A percentile compares a stretch with the other conserved stretches of the same genome.
phyloP scores from a whole-genome alignment of 2,329 filamentous ascomycete species.

The Colletotrichum tofieldiae region DNA sequence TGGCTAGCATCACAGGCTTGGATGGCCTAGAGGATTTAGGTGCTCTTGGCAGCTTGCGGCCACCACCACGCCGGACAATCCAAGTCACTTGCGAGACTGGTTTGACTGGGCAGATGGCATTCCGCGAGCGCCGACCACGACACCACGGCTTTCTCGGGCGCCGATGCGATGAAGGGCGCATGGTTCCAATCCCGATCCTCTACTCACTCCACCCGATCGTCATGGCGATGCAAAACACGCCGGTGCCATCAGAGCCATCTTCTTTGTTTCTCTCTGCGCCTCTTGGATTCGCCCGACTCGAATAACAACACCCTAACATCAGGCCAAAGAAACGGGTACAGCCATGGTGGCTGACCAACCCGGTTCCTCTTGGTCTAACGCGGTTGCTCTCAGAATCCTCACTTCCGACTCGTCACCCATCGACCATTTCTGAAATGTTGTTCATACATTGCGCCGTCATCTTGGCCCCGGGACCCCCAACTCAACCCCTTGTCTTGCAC shows the following conservation, averaged over 20 bases:
- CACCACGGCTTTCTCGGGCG: background rate
- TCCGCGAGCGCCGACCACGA: background rate
- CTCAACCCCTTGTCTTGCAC: background rate
- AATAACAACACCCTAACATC: too few species aligned
- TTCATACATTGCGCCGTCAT: background rate
- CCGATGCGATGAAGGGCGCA: background rate
- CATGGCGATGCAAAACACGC: background rate
- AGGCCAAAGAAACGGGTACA: background rate
- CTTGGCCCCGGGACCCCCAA: background rate
- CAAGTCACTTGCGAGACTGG: background rate
- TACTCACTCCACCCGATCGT: conserved; percentile 1
- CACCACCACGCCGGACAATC: background rate
- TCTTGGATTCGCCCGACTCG: background rate
- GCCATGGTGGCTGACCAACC: background rate
- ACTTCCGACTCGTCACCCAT: background rate
- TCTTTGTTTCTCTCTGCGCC: background rate
- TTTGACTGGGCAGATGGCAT: background rate
- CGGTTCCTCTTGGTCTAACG: background rate
- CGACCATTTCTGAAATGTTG: background rate
- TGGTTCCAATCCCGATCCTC: background rate
- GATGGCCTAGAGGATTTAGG: background rate
- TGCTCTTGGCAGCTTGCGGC: background rate
- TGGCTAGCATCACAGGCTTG: background rate
- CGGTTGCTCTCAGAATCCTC: background rate
- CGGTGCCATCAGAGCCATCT: background rate